Base-by-base conservation (phyloP, 129 eudicot genomes). In the Tanacetum coccineum region DNA sequence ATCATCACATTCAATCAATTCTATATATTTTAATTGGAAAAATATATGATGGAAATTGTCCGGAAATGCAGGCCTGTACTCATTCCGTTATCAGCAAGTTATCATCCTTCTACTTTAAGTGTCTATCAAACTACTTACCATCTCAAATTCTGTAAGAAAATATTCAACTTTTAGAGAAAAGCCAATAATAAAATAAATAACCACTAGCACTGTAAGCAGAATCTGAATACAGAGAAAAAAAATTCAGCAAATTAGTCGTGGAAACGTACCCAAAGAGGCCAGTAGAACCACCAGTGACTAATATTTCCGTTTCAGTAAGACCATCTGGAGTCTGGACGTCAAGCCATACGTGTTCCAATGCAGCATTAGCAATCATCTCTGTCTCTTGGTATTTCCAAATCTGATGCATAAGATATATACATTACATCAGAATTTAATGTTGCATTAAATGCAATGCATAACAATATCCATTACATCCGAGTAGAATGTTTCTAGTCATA, bases 371-470 rank as follows among this genome's bases (percentile, higher is more conserved):
- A 46, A 69, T 70, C 66, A 81, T 81, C 70, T 68, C 59, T 3
- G 95, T 86, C 50, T 68, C 79, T 32, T 71, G 47, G 61, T 86
- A 94, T 64, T 81, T 87, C 95, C 96, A 94, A 49, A 89, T 61
- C 99, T 94, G 74, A 68, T 40, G 53, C 19, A 62, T 44, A 58
- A 32, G 8, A 53, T 4, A 17, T 54, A 66, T 54, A 12, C 15
- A 66, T 59, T 58, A 67, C 46, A 49, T 67, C 14, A 67, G 15
- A 32, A 32, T 5, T 32, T 32, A 32, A 6, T 32, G 40, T 32
- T 6, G 40, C 40, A 32, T 32, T 32, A 0, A 6, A 32, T 32
- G 40, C 5, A 32, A 32, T 32, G 40, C 40, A 32, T 6, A 32
- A 4, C n/a, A 6, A 32, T 32, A 32, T 32, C 40, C 40, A 32